A percentile compares a stretch with the other conserved stretches of the same genome.
Conservation (phyloP, 306 rosid species). For the Fragaria vesca region DNA sequence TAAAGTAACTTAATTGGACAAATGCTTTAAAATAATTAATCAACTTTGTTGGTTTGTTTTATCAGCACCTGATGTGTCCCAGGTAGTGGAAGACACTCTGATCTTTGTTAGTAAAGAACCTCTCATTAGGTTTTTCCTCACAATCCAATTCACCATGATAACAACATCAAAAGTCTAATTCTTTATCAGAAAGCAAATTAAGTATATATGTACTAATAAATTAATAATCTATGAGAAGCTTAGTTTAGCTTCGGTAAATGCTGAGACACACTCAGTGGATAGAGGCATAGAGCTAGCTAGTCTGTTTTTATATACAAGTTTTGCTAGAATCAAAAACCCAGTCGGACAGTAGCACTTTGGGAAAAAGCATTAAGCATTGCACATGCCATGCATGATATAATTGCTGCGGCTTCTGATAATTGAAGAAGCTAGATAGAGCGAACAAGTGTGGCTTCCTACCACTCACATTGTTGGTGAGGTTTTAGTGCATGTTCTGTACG, state of each 20-base stretch:
- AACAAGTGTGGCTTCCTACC: constrained; percentile 5
- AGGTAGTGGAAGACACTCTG: constrained; percentile 8
- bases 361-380: constrained; percentile 3
- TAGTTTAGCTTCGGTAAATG: neutral
- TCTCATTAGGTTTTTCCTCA: constrained; percentile 10
- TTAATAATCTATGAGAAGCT: neutral
- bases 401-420: neutral
- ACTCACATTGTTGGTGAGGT: neutral
- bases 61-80: neutral
- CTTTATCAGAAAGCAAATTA: neutral
- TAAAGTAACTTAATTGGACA: neutral
- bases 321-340: neutral
- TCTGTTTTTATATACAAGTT: neutral
- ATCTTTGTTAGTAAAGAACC: too few species aligned
- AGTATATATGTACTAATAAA: neutral
- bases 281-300: neutral
- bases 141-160: constrained; percentile 3
- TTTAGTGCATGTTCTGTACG: neutral
- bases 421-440: neutral
- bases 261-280: constrained; percentile 1
- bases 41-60: neutral
- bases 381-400: constrained; percentile 24
- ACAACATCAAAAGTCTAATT: neutral
- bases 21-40: neutral
- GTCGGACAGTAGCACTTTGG: neutral